Evolutionary conservation across 202 grass and related monocot species (phyloP), one percentile per base, ranked within the genome.

Genomic region (Saccharum hybrid): DNA sequence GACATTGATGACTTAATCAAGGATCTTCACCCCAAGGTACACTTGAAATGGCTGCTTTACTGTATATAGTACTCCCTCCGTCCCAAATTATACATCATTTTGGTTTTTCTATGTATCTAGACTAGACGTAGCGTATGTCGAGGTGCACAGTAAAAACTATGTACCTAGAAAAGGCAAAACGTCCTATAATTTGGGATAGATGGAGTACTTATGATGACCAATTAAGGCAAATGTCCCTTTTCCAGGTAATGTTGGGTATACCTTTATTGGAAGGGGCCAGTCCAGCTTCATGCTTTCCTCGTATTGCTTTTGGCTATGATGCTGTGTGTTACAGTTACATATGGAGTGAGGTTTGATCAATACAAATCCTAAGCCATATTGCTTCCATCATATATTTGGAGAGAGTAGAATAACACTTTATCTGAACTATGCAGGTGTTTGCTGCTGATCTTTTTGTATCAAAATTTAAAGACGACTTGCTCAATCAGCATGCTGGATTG

Each of bases 201-300:
- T 8, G 19, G 0, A 76, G 72, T 80, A 45, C 68, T 79, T 54
- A 45, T 83, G 6, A 45, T 74, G 77, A 71, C 14, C 34, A 68
- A 46, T 41, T 75, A 66, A 85, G 39, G 56, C 10, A 68, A 80
- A 72, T 70, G 74, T 41, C 82, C 16, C 36, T 1, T 87, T 89
- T 82, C 18, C 68, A 99, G 93, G 87, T 96, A 80, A 94, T 99
- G 91, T 67, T 93, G 73, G 90, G 96, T 10, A 88, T 96, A 82
- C 96, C 96, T 76, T 92, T 94, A 76, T 86, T 99, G 82, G 96
- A 99, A 88, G 96, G 93, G 43, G 92, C 90, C 63, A 99, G 88
- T 76, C 91, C 96, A 80, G 93, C 89, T 66, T 94, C 96, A 80
- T 92, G 87, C 43, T 99, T 96, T 80, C 83, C 96, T n/a, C 93